phyloP scores from a whole-genome alignment of 768 basidiomycete genomes.

The Grammothele lineata region DNA sequence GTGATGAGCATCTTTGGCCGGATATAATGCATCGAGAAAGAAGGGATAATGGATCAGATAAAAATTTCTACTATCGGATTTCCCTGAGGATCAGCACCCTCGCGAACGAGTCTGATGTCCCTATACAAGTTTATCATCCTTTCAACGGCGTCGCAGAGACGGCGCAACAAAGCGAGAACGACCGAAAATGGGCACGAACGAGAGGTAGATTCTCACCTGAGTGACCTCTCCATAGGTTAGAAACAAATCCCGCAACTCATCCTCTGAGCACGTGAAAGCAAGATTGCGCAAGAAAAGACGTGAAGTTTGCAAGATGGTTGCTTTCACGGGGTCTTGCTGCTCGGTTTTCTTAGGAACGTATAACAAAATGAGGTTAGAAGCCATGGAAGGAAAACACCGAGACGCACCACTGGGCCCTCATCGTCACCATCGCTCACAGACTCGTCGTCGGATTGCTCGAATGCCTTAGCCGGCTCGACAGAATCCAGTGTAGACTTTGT shows the following conservation, averaged over 20 bases:
- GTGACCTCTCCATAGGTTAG: constrained; percentile 63
- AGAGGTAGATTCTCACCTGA: constrained; percentile 52
- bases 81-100: constrained; percentile 43
- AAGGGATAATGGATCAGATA: constrained; percentile 25
- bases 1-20: not conserved
- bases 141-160: too few species aligned
- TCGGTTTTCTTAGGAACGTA: too few species aligned
- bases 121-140: constrained; percentile 48
- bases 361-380: too few species aligned
- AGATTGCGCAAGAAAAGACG: constrained; percentile 94
- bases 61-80: constrained; percentile 57
- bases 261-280: constrained; percentile 76
- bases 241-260: constrained; percentile 66
- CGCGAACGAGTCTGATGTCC: constrained; percentile 51
- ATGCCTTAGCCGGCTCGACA: constrained; percentile 42
- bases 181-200: too few species aligned
- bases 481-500: constrained; percentile 46
- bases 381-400: too few species aligned
- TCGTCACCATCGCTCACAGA: too few species aligned
- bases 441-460: constrained; percentile 62
- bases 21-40: constrained; percentile 1
- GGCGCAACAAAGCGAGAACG: too few species aligned
- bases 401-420: too few species aligned
- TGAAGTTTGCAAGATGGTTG: constrained; percentile 65
- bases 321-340: constrained; percentile 29